Percentiles rank a stretch among this genome's conserved stretches.
Conservation (phyloP, 805 yeast species). For the Priceomyces castillae region DNA sequence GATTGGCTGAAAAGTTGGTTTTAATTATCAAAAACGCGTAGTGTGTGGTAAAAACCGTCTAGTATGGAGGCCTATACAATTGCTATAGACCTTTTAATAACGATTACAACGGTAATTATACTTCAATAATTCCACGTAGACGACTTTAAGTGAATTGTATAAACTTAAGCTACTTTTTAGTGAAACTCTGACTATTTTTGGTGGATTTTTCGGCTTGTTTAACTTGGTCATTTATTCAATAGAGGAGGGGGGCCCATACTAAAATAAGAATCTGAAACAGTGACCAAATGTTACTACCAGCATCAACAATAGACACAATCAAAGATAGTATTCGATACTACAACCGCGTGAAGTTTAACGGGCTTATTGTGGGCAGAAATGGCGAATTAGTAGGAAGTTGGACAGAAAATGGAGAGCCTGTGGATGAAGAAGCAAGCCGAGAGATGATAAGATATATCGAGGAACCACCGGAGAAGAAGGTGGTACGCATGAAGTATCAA, state of each 20-base stretch:
- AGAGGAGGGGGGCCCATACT: neutral
- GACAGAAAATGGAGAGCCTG: neutral
- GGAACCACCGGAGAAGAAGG: neutral
- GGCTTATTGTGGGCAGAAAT: slow-evolving; percentile 2
- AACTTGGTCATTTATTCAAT: slow-evolving; percentile 1
- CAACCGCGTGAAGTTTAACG: slow-evolving; percentile 2
- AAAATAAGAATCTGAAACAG: neutral
- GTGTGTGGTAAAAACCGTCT: neutral
- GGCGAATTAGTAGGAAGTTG: slow-evolving; percentile 4
- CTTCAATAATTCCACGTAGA: neutral
- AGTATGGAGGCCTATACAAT: neutral
- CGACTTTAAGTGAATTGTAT: neutral
- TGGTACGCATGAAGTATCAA: slow-evolving; percentile 1
- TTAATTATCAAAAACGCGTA: slow-evolving; percentile 2
- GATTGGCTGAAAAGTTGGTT: neutral
- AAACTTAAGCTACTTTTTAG: neutral
- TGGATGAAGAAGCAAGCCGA: neutral
- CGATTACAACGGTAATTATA: too few species aligned
- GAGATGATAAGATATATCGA: neutral
- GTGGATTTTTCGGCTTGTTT: neutral
- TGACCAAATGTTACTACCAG: slow-evolving; percentile 5
- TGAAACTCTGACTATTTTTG: neutral
- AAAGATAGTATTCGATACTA: slow-evolving; percentile 4
- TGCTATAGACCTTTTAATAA: neutral
- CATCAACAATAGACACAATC: slow-evolving; percentile 6